Base-by-base conservation (phyloP, 1,139 yeast species). In the Sugiyamaella xylanicola region DNA sequence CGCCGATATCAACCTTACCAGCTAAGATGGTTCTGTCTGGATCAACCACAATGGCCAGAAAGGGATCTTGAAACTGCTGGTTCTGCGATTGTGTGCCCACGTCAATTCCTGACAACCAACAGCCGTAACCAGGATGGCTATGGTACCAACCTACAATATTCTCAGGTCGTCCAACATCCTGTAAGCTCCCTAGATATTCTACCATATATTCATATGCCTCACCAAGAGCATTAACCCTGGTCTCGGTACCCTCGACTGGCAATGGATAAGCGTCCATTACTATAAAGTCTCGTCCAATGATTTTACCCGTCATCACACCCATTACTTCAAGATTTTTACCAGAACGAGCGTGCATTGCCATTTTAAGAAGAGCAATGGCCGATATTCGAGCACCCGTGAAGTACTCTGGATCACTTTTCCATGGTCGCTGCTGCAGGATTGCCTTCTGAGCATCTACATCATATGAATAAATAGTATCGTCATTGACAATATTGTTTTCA, bases 191-290 rank as follows among this genome's bases (percentile, higher is more conserved):
- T 53, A 87, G 74, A 69, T 87, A 91, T 61, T 84, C 85, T 1
- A 92, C 95, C 96, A 93, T 92, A 69, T 86, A 93, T 69, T 92
- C 98, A 69, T 91, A 92, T 0, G 96, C 96, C 66, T 92, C 97
- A 20, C 86, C 85, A 67, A 88, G 91, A 0, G 98, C 98, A 71
- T 93, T 93, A 32, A 93, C 99, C 55, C 98, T 73, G 0, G 97
- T 90, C 69, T 93, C 98, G 0, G 98, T 91, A 1, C 98, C 98
- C 71, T 89, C 95, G 1, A 92, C 97, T 0, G 98, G 98, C 47
- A 93, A 73, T 4, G 92, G 85, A 69, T 87, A 93, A 3, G 85
- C 86, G 68, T 92, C 97, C 78, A 85, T 79, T 0, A 93, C 87
- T 2, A 89, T 79, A 59, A 93, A 82, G 13, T 81, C 77, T 46